phyloP scores from a whole-genome alignment of 352 stramenopile genomes.

The Phytophthora fragariaefolia region DNA sequence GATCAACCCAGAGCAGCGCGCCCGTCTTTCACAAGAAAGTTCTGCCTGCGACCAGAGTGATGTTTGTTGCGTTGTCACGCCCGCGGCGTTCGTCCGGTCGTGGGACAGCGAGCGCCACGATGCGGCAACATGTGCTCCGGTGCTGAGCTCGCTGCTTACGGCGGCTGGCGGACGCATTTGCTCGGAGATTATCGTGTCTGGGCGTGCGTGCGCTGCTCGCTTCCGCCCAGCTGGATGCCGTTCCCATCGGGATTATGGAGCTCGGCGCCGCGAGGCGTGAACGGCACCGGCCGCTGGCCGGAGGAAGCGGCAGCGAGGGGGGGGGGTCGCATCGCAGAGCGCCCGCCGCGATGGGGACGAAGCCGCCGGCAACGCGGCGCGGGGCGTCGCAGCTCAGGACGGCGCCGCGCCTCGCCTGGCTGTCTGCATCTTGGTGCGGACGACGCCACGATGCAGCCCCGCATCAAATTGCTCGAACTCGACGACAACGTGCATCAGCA shows the following conservation, averaged over 20 bases:
- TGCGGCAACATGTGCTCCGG: slow-evolving; percentile 17
- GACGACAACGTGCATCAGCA: slow-evolving; percentile 31
- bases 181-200: too few relatives aligned
- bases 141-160: slow-evolving; percentile 7
- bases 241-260: background rate
- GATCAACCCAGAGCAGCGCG: background rate
- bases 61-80: slow-evolving; percentile 51
- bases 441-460: slow-evolving; percentile 13
- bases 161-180: background rate
- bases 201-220: slow-evolving; percentile 23
- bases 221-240: slow-evolving; percentile 31
- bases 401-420: slow-evolving; percentile 11
- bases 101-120: slow-evolving; percentile 29
- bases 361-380: slow-evolving; percentile 19
- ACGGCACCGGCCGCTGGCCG: background rate
- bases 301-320: background rate
- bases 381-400: slow-evolving; percentile 30
- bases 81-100: slow-evolving; percentile 36
- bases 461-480: slow-evolving; percentile 28
- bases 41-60: slow-evolving; percentile 39
- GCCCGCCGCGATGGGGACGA: slow-evolving; percentile 18
- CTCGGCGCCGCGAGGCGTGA: background rate
- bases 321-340: background rate
- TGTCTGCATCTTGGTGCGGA: slow-evolving; percentile 30
- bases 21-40: slow-evolving; percentile 40